These are phyloP conservation scores for Colletotrichum higginsianum DNA, from an alignment of 2,329 filamentous ascomycete genomes.

Conservation along the genomic window DNA sequence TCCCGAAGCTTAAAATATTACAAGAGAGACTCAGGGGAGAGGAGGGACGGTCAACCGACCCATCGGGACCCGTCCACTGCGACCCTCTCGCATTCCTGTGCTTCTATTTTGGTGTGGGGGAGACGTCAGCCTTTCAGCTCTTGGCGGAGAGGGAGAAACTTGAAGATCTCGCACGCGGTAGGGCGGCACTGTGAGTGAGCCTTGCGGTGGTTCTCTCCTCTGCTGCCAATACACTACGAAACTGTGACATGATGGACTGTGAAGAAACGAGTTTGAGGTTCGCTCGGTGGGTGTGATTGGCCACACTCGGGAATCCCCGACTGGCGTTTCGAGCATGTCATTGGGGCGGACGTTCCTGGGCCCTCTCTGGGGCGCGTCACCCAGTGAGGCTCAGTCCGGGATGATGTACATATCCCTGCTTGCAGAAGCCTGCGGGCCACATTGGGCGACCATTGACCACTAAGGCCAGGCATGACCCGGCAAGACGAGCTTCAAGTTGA, in stretches of 20 bases:
- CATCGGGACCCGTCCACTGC: background rate
- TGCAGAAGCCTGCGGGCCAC: conserved; percentile 11
- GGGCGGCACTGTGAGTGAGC: background rate
- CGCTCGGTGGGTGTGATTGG: background rate
- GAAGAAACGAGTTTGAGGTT: background rate
- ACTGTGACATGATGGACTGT: background rate
- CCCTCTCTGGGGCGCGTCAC: conserved; percentile 29
- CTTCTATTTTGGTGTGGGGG: conserved; percentile 18
- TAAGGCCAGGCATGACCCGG: background rate
- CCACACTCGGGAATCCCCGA: background rate
- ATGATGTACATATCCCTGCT: conserved; percentile 40
- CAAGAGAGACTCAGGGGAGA: background rate
- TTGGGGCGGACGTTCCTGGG: conserved; percentile 21
- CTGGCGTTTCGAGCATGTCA: conserved; percentile 13
- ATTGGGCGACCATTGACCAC: background rate
- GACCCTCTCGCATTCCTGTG: conserved; percentile 1
- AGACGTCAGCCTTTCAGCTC: conserved; percentile 9
- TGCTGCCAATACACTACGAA: background rate
- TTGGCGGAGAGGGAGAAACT: background rate
- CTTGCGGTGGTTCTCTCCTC: too few relatives aligned
- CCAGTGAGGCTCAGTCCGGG: conserved; percentile 41
- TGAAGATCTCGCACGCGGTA: too few relatives aligned
- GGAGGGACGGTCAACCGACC: background rate
- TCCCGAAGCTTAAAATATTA: conserved; percentile 7
- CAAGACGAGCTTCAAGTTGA: background rate